These are phyloP conservation scores for Penicillium sp. DNA, from an alignment of 2,329 filamentous ascomycete genomes.

Conservation along the genomic window DNA sequence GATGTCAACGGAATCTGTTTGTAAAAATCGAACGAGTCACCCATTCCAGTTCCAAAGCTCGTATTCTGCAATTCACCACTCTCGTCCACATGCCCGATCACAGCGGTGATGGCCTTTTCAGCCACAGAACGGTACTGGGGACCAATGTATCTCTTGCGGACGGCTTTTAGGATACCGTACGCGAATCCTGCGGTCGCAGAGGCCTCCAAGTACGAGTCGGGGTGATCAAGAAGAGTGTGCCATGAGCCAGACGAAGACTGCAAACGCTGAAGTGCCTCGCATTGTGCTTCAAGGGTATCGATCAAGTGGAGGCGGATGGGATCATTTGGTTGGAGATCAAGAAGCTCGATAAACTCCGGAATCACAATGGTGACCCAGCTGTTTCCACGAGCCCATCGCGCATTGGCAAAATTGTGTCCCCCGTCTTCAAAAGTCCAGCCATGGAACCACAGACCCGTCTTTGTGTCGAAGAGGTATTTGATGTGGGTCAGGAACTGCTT, in stretches of 20 bases:
- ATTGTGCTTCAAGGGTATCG: constrained; percentile 67
- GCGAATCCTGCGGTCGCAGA: constrained; percentile 81
- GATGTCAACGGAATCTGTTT: constrained; percentile 74
- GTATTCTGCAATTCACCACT: constrained; percentile 72
- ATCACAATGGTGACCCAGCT: constrained; percentile 80
- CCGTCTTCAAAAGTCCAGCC: constrained; percentile 76
- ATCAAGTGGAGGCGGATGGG: constrained; percentile 57
- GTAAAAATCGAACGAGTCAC: constrained; percentile 71
- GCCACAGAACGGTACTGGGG: constrained; percentile 63
- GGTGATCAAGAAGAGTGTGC: constrained; percentile 72
- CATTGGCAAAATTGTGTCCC: constrained; percentile 61
- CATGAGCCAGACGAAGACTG: constrained; percentile 68
- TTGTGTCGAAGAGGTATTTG: constrained; percentile 74
- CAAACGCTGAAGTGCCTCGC: constrained; percentile 61
- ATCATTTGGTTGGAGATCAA: constrained; percentile 62
- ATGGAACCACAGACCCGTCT: constrained; percentile 75
- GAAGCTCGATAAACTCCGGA: constrained; percentile 75
- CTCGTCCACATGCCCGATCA: constrained; percentile 65
- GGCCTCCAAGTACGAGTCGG: constrained; percentile 73
- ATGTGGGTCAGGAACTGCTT: constrained; percentile 76
- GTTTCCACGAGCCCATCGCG: constrained; percentile 59
- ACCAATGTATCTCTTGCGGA: constrained; percentile 69
- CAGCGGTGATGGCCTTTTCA: constrained; percentile 66
- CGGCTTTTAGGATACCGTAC: constrained; percentile 75
- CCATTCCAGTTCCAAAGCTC: constrained; percentile 80